Evolutionary conservation across 768 basidiomycete species (phyloP), one percentile per base, ranked within the genome.

Genomic region (Podaxis sp.): DNA sequence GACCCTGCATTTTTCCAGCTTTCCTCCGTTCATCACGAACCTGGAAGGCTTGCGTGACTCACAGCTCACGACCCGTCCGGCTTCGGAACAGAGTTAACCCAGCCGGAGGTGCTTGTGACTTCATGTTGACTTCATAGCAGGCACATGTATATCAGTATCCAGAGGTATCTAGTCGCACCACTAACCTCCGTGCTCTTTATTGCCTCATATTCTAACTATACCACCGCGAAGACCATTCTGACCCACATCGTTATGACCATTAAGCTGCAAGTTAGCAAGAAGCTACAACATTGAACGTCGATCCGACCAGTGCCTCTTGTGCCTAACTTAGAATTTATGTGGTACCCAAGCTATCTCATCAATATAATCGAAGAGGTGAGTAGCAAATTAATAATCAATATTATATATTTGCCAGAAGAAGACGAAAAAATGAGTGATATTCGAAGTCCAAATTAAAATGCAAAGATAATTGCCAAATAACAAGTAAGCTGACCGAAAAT

Each of bases 401-500:
- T 38, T 24, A 24, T 59, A 59, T 33, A 59, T n/a, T 58, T 58
- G 12, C n/a, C 33, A 33, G 33, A 8, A 33, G 33, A 33, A 8
- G 8, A 33, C 7, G 20, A 17, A 41, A 36, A 55, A 55, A 36
- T 22, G 37, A 55, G 15, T 41, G 49, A 50, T 60, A 60, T 44
- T 36, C 52, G 17, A 5, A 52, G 15, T 22, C 7, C 24, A 49
- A 38, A n/a, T n/a, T 24, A 33, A 44, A 40, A 60, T 53, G 20
- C 50, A 53, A 30, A 41, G 53, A 44, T 53, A 53, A 53, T 33
- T 30, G 38, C 17, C 10, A 48, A 49, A 49, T 8, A n/a, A 38
- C 13, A 12, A 52, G 17, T 28, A 17, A 38, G 7, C n/a, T 17
- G 58, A 60, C 40, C 58, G 56, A 64, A 38, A 51, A 60, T 62